Conservation (phyloP, 371 early-diverging fungal genomes). For the Rhizopus microsporus region DNA sequence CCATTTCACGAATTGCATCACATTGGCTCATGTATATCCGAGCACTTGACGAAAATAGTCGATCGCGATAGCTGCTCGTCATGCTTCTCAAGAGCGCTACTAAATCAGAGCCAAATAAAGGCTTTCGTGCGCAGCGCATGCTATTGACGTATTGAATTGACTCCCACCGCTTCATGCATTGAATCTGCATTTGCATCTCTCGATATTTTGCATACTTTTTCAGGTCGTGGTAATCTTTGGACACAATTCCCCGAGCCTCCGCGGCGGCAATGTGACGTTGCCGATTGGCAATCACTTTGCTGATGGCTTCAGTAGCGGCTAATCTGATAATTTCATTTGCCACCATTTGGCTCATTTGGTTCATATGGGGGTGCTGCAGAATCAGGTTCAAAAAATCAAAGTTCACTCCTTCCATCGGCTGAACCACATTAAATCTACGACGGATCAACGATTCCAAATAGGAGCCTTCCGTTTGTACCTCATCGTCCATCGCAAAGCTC, state of each 20-base stretch:
- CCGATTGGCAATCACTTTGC: slow-evolving; percentile 31
- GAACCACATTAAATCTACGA: neutral
- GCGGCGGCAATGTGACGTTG: slow-evolving; percentile 21
- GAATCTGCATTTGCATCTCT: slow-evolving; percentile 26
- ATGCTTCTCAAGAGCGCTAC: slow-evolving; percentile 24
- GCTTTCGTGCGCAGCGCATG: slow-evolving; percentile 36
- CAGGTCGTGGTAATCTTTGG: slow-evolving; percentile 38
- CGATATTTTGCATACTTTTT: slow-evolving; percentile 39
- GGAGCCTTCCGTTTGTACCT: slow-evolving; percentile 44
- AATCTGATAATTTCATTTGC: slow-evolving; percentile 36
- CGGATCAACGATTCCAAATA: slow-evolving; percentile 51
- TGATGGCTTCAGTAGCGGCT: slow-evolving; percentile 47
- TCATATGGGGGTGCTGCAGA: slow-evolving; percentile 20
- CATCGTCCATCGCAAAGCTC: slow-evolving; percentile 69
- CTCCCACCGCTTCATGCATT: slow-evolving; percentile 33
- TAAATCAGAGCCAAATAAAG: slow-evolving; percentile 48
- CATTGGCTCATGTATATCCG: slow-evolving; percentile 28
- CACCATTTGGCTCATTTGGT: slow-evolving; percentile 31
- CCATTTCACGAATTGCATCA: slow-evolving; percentile 24
- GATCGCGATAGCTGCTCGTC: neutral
- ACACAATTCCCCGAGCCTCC: slow-evolving; percentile 35
- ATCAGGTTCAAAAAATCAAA: slow-evolving; percentile 55
- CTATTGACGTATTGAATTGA: slow-evolving; percentile 40
- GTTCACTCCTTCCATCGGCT: slow-evolving; percentile 12
- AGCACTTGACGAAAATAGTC: slow-evolving; percentile 21